phyloP scores from a whole-genome alignment of 2,329 filamentous ascomycete species.

The Aureobasidium melanogenum region DNA sequence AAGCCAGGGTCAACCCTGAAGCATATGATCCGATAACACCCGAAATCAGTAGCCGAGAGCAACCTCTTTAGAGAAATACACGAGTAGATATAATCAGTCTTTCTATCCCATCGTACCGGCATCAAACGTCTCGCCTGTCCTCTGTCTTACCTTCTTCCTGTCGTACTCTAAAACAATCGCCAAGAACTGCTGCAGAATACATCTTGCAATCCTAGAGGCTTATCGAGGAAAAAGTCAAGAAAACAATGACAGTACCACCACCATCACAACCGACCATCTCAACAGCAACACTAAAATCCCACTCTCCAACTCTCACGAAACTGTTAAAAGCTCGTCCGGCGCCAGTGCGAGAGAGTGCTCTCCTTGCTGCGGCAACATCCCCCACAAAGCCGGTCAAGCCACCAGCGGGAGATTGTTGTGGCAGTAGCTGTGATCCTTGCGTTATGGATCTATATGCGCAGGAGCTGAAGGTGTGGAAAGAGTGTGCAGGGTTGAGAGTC shows the following conservation, averaged over 20 bases:
- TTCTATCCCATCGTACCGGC: neutral
- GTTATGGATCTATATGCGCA: conserved; percentile 14
- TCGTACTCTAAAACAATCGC: neutral
- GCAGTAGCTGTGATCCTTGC: conserved; percentile 15
- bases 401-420: conserved; percentile 14
- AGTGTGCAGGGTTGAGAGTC: neutral
- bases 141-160: neutral
- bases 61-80: neutral
- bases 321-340: conserved; percentile 12
- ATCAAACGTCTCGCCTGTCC: neutral
- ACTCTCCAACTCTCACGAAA: conserved; percentile 11
- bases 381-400: conserved; percentile 7
- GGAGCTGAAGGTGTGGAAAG: conserved; percentile 14
- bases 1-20: neutral
- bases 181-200: neutral
- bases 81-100: neutral
- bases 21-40: neutral
- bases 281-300: neutral
- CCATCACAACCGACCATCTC: neutral
- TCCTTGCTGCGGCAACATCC: conserved; percentile 1
- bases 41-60: neutral
- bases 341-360: neutral
- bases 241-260: neutral
- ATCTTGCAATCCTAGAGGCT: too few species aligned
- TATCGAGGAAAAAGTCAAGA: neutral